phyloP scores from a whole-genome alignment of 306 rosid species.

The Lupinus albus region DNA sequence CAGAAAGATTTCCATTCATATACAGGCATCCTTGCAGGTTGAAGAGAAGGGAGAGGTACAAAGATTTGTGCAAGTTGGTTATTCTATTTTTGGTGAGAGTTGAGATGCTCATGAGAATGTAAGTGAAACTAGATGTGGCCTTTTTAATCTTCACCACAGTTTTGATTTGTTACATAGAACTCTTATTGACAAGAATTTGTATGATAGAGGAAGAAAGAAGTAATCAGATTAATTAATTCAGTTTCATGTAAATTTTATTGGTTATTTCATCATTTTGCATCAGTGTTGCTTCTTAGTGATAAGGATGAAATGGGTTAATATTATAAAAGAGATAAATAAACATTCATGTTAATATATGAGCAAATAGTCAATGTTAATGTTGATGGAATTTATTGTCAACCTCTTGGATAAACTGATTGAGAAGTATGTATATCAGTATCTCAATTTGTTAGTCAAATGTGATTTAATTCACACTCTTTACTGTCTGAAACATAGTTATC shows the following conservation, averaged over 20 bases:
- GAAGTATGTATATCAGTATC: too few relatives aligned
- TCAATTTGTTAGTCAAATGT: too few relatives aligned
- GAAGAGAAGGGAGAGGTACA: conserved; percentile 44
- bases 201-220: conserved; percentile 54
- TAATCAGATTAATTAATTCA: conserved; percentile 54
- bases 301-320: background rate
- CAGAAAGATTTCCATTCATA: conserved; percentile 43
- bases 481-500: too few relatives aligned
- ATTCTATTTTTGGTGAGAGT: conserved; percentile 53
- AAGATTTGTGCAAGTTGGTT: conserved; percentile 60
- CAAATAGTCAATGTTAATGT: too few relatives aligned
- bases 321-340: background rate
- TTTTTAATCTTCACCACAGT: conserved; percentile 76
- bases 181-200: conserved; percentile 65
- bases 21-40: conserved; percentile 47
- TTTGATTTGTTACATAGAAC: conserved; percentile 94
- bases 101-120: conserved; percentile 54
- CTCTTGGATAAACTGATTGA: too few relatives aligned
- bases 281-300: background rate
- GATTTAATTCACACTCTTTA: too few relatives aligned
- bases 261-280: conserved; percentile 1
- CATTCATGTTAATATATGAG: too few relatives aligned
- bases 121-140: conserved; percentile 72
- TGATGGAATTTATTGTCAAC: background rate
- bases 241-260: conserved; percentile 35